A percentile compares a stretch with the other conserved stretches of the same genome.
Conservation (phyloP, 768 basidiomycete genomes). For the Suillus hirtellus region DNA sequence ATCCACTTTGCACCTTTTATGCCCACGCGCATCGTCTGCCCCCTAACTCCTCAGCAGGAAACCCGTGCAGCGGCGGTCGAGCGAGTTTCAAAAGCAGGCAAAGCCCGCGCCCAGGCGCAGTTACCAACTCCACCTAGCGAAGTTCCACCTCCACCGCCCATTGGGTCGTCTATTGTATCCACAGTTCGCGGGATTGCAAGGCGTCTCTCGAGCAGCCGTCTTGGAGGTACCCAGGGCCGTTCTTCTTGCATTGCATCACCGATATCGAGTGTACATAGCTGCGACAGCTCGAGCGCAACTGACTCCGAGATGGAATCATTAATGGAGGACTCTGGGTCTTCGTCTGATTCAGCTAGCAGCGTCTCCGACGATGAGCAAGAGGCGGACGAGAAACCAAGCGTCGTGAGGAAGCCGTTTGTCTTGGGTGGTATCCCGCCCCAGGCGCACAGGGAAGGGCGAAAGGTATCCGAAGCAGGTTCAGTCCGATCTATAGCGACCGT, state of each 20-base stretch:
- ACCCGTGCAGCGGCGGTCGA: conserved; percentile 55
- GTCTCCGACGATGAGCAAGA: conserved; percentile 46
- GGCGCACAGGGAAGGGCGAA: conserved; percentile 42
- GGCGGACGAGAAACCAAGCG: conserved; percentile 21
- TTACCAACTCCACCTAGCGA: conserved; percentile 45
- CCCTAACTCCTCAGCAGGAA: conserved; percentile 38
- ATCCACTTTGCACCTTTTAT: conserved; percentile 71
- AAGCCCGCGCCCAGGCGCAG: conserved; percentile 51
- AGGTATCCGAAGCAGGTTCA: conserved; percentile 35
- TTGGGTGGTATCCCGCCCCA: conserved; percentile 49
- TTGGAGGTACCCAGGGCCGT: conserved; percentile 30
- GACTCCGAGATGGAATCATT: conserved; percentile 64
- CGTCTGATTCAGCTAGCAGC: conserved; percentile 49
- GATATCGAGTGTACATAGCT: conserved; percentile 43
- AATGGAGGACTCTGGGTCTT: conserved; percentile 63
- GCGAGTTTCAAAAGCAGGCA: conserved; percentile 54
- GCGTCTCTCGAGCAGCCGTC: conserved; percentile 47
- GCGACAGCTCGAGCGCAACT: conserved; percentile 43
- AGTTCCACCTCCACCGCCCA: conserved; percentile 23
- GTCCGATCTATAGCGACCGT: conserved; percentile 37
- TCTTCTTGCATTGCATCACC: conserved; percentile 30
- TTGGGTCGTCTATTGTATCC: conserved; percentile 45
- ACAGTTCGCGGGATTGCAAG: conserved; percentile 62
- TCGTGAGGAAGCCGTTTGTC: conserved; percentile 41
- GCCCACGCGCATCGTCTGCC: conserved; percentile 22